Evolutionary conservation across 495 filamentous ascomycete genomes (phyloP), one percentile per base, ranked within the genome.

Genomic region (Collariella sp.): DNA sequence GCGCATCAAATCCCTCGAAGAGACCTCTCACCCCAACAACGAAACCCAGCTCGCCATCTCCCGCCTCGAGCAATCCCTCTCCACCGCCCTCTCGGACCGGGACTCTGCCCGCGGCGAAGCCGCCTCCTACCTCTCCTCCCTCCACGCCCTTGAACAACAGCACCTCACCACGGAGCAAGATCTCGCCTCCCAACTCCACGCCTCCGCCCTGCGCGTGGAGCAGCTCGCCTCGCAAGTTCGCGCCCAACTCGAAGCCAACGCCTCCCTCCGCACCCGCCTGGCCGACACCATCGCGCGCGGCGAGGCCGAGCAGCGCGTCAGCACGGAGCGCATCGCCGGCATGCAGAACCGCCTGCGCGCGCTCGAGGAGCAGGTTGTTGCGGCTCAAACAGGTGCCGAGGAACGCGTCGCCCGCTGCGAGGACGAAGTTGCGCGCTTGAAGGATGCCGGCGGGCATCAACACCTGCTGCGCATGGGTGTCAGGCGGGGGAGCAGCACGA

Each of bases 381-480:
- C 78, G 15, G 90, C 93, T 1, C 93, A 97, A 69, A 85, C 89
- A 43, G 73, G 84, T 34, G 89, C 88, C 16, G 93, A 98, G 70
- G 90, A 93, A 53, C 80, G 81, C 31, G 82, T 96, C 62, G 61
- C 78, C 44, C 80, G 79, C 46, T 88, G 96, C 63, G 93, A 97
- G 68, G 89, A 96, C 26, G 89, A 96, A 66, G 75, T 95, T 33
- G 73, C 79, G 7, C 68, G 74, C 18, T 67, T 98, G 40, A 81
- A 85, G 56, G 89, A 94, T 46, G 85, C 87, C 94, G 63, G 87
- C 77, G 67, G 72, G 65, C 79, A 96, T 20, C 81, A 82, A 58
- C 84, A 91, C 13, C 76, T 93, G 62, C 85, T 85, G 67, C 78
- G 72, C 31, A 54, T 48, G 50, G 50, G 53, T 53, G 65, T 62